Evolutionary conservation across 2,329 filamentous ascomycete genomes (phyloP), one percentile per base, ranked within the genome.

Genomic region (Talaromyces sp.): DNA sequence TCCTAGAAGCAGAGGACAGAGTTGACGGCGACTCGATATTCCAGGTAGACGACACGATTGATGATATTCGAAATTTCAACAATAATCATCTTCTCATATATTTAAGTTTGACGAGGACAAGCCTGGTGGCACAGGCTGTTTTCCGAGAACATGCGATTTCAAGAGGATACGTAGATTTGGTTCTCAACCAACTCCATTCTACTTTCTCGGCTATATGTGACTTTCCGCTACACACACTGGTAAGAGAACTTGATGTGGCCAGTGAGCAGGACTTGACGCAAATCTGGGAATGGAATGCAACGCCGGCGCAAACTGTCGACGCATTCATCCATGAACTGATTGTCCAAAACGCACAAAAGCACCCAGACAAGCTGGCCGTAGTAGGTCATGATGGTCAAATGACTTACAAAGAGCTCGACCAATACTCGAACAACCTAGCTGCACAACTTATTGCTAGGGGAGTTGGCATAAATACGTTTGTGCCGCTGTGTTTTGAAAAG

Each of bases 401-500:
- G 33, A 60, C 57, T 4, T 60, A 60, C 33, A 28, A 60, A 10
- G 18, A 60, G 28, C 36, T 60, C 7, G 51, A 60, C 18, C 9
- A 55, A 2, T 44, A 44, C 9, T 60, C 57, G 5, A 44, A 7
- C 3, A 31, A 27, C 5, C 27, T 60, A 5, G 57, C 57, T 7
- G 18, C 18, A 5, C 27, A 42, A 7, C 28, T 60, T 3, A 23
- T 40, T 34, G 23, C 34, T 7, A 9, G 9, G 14, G 57, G 57
- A 4, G 9, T 60, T 16, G 57, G 57, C 9, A 12, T 44, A 9
- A 18, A 52, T 28, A 16, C 6, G 2, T 27, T 58, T 47, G 61
- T 62, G 3, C 61, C 61, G 9, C 51, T 62, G 9, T 59, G 56
- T 34, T 59, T 62, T 40, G 61, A 62, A 33, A 62, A 62, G 18